A percentile compares a stretch with the other conserved stretches of the same genome.
phyloP scores from a whole-genome alignment of 441 rosid genomes.

The Breynia disticha region DNA sequence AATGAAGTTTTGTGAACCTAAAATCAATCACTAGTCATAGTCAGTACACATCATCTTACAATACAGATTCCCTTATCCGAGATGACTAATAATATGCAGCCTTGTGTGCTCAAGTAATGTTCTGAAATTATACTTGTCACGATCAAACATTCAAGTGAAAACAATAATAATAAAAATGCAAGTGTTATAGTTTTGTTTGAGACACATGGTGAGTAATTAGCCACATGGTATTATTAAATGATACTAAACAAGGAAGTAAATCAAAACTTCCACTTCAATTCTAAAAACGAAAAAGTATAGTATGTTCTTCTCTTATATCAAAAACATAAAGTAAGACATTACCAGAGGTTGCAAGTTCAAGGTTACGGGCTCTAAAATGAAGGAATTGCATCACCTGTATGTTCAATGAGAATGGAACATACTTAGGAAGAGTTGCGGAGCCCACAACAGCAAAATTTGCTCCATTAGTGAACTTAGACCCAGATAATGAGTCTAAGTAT shows the following conservation, averaged over 20 bases:
- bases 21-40: not conserved
- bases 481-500: slow-evolving; percentile 56
- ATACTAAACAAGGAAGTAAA: too few relatives aligned
- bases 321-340: not conserved
- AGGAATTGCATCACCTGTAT: slow-evolving; percentile 81
- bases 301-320: too few relatives aligned
- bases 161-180: too few relatives aligned
- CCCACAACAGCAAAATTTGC: slow-evolving; percentile 73
- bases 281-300: not conserved
- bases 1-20: slow-evolving; percentile 29
- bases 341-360: slow-evolving; percentile 48
- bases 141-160: too few relatives aligned
- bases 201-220: too few relatives aligned
- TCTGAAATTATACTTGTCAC: too few relatives aligned
- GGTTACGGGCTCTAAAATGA: slow-evolving; percentile 58
- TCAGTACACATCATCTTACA: not conserved
- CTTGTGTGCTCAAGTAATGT: not conserved
- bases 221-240: too few relatives aligned
- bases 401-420: slow-evolving; percentile 57
- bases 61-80: not conserved
- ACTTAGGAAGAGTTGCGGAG: slow-evolving; percentile 66
- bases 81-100: not conserved
- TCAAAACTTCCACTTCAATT: too few relatives aligned
- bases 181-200: not conserved
- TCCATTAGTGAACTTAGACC: slow-evolving; percentile 51